Base-by-base conservation (phyloP, 1,284 basidiomycete genomes). In the Apiotrichum mycotoxinovorans region DNA sequence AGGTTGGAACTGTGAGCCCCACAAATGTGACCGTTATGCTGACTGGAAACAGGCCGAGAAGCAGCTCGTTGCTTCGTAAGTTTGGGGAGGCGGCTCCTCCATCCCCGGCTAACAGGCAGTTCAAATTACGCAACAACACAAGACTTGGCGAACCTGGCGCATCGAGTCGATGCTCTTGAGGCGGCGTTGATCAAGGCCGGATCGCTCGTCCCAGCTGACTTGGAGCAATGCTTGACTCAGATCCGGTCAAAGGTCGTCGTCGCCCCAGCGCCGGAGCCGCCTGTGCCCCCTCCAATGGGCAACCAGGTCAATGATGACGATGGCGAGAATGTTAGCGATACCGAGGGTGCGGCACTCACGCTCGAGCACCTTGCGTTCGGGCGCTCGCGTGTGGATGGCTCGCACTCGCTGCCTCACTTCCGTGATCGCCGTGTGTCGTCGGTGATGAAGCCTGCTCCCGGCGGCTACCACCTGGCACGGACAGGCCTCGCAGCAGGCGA, bases 281-380 rank as follows among this genome's bases (percentile, higher is more conserved):
- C 35, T 14, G 14, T 44, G 17, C 17, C 43, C 40, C 47, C 52
- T 11, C 51, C 50, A n/a, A 49, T 57, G 52, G 52, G 52, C 42
- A 45, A 51, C 40, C 40, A 42, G 34, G 48, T 33, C 7, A 23
- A 47, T 30, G 54, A 53, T 4, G 58, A 56, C 20, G 61, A 55
- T 43, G 56, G 57, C 12, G 66, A 71, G 26, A 57, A 61, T 15
- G 71, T 73, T 26, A 72, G 74, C 44, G 76, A 77, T 56, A 78
- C 76, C 0, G 77, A 79, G 57, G 76, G 74, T 20, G 77, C 77
- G 0, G 77, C 76, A 4, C 62, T 77, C 22, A 78, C 75, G 0
- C 66, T 78, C 8, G 77, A 78, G 51, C 75, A 78, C 51, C 64
- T 78, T 12, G 75, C 76, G 2, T 78, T 76, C 58, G 76, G 76